Base-by-base conservation (phyloP, 1,284 basidiomycete genomes). In the Albatrellus sp. region DNA sequence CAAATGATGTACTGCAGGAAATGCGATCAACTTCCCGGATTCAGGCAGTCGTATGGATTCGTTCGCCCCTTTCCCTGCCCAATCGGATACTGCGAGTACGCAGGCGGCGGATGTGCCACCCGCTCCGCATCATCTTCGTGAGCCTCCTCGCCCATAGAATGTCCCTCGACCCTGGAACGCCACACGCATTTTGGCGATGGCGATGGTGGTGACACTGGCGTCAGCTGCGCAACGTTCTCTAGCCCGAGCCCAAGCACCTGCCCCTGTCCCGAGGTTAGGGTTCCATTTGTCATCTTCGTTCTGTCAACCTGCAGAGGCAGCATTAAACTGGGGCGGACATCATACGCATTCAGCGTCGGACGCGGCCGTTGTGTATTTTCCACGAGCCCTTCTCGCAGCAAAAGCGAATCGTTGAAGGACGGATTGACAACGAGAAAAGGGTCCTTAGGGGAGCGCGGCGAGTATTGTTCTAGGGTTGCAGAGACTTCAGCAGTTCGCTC, bases 401-500 rank as follows among this genome's bases (percentile, higher is more conserved):
- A 37, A 11, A 50, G 12, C 5, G 49, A 50, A 38, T 50, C 38
- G 13, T 50, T 39, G 10, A 50, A 40, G 4, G 49, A 50, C 20
- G 49, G 44, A 14, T 44, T 43, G 6, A 50, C 49, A 8, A 47
- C 12, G 13, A 50, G 48, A 32, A 47, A 50, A 13, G 49, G 49
- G 13, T 50, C 49, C 9, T 17, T 42, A 11, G 43, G 41, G n/a
- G 14, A 12, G 31, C 29, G 29, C n/a, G 37, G 12, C 24, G 37
- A 14, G 17, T 10, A 39, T 24, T 16, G 6, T 24, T 24, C 24
- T 24, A 24, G 8, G 16, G 5, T 19, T 3, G 14, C 37, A 13
- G 8, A n/a, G 37, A 7, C 9, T 1, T 28, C 13, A 24, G 7
- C 13, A 6, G 2, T n/a, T 7, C 37, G 16, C 11, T 3, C 13